Evolutionary conservation across 495 filamentous ascomycete genomes (phyloP).

Genomic region (Apodospora peruviana): DNA sequence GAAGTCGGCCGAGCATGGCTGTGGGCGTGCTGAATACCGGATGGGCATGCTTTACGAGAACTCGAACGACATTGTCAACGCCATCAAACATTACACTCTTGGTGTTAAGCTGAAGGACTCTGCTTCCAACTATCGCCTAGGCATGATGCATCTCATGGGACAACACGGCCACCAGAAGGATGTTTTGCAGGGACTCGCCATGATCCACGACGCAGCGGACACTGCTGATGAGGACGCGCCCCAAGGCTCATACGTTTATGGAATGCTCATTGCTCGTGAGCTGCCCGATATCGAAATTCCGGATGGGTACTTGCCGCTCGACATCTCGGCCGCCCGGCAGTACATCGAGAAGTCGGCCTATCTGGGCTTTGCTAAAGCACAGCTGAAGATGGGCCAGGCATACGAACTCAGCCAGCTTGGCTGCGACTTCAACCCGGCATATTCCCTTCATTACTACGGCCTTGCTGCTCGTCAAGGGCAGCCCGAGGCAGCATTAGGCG

Average conservation of each 20-base stretch:
- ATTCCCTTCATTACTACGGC: constrained; percentile 93
- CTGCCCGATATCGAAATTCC: constrained; percentile 83
- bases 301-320: constrained; percentile 60
- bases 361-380: constrained; percentile 92
- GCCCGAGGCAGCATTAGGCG: constrained; percentile 88
- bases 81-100: constrained; percentile 78
- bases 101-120: constrained; percentile 78
- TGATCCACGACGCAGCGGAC: constrained; percentile 76
- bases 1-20: constrained; percentile 82
- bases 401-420: constrained; percentile 91
- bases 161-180: constrained; percentile 87
- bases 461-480: constrained; percentile 85
- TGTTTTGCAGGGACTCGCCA: constrained; percentile 67
- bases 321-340: constrained; percentile 67
- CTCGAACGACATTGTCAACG: constrained; percentile 84
- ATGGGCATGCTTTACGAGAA: constrained; percentile 98
- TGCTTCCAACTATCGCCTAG: constrained; percentile 88
- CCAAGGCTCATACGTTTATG: constrained; percentile 93
- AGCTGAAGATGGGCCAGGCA: constrained; percentile 93
- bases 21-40: constrained; percentile 88
- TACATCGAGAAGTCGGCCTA: constrained; percentile 97
- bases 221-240: constrained; percentile 95
- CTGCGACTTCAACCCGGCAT: constrained; percentile 88
- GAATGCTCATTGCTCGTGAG: constrained; percentile 88
- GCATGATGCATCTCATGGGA: constrained; percentile 95